These are phyloP conservation scores for Scleroderma bovista DNA, from an alignment of 768 basidiomycete species.

Conservation along the genomic window DNA sequence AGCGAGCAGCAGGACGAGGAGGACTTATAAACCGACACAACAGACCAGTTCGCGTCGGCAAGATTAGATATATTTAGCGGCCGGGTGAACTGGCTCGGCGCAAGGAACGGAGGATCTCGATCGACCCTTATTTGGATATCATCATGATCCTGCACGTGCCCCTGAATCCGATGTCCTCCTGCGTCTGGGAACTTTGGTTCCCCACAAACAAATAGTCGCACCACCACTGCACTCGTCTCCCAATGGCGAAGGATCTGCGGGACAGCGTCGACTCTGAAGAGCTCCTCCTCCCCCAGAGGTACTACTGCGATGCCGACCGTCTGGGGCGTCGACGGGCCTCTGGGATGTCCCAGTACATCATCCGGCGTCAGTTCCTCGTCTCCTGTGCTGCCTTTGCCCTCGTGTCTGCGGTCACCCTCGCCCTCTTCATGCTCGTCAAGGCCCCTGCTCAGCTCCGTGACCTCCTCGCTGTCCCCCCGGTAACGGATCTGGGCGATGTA, in stretches of 20 bases:
- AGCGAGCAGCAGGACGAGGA: neutral
- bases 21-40: neutral
- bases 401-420: conserved; percentile 21
- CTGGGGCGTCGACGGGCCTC: neutral
- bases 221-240: neutral
- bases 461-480: neutral
- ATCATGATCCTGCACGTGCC: too few species aligned
- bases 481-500: neutral
- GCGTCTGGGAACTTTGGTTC: neutral
- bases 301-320: neutral
- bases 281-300: neutral
- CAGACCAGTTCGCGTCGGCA: neutral
- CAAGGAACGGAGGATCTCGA: neutral
- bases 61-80: neutral
- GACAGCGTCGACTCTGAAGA: conserved; percentile 2
- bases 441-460: neutral
- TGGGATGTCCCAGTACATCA: neutral
- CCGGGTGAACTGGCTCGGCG: neutral
- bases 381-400: conserved; percentile 18
- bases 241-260: conserved; percentile 4
- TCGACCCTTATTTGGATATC: neutral
- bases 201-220: neutral
- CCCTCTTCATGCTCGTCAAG: neutral
- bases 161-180: too few species aligned
- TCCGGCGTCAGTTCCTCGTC: neutral